These are phyloP conservation scores for Naganishia randhawae DNA, from an alignment of 768 basidiomycete genomes.

Conservation along the genomic window DNA sequence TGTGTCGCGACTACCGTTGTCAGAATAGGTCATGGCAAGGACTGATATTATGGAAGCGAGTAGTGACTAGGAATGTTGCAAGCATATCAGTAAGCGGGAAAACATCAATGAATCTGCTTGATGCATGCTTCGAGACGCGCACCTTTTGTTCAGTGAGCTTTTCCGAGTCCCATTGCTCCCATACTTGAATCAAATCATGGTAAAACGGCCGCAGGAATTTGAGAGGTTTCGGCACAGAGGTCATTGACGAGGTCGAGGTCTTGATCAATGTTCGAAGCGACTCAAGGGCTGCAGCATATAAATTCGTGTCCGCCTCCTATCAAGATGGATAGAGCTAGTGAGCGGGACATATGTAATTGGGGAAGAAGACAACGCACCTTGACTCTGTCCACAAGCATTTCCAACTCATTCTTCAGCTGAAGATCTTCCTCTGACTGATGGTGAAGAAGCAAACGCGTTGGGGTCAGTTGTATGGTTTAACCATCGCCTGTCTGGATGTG, in stretches of 20 bases:
- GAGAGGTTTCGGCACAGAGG: conserved; percentile 95
- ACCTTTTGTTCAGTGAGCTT: conserved; percentile 58
- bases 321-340: not conserved
- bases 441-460: not conserved
- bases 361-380: conserved; percentile 58
- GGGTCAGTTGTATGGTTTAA: not conserved
- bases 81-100: not conserved
- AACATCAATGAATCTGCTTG: not conserved
- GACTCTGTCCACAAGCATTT: conserved; percentile 91
- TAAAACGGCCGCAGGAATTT: conserved; percentile 97
- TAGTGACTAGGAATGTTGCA: conserved; percentile 60
- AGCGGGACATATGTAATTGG: not conserved
- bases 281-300: conserved; percentile 87
- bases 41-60: conserved; percentile 97
- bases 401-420: conserved; percentile 86
- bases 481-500: not conserved
- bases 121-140: conserved; percentile 15
- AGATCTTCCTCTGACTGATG: conserved; percentile 90
- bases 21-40: conserved; percentile 98
- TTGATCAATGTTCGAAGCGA: conserved; percentile 87
- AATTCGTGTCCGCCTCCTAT: conserved; percentile 78
- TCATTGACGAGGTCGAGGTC: conserved; percentile 98
- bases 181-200: conserved; percentile 75
- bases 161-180: conserved; percentile 67
- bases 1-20: conserved; percentile 93